Base-by-base conservation (phyloP, 805 yeast genomes). In the Hanseniaspora pseudoguilliermondii region DNA sequence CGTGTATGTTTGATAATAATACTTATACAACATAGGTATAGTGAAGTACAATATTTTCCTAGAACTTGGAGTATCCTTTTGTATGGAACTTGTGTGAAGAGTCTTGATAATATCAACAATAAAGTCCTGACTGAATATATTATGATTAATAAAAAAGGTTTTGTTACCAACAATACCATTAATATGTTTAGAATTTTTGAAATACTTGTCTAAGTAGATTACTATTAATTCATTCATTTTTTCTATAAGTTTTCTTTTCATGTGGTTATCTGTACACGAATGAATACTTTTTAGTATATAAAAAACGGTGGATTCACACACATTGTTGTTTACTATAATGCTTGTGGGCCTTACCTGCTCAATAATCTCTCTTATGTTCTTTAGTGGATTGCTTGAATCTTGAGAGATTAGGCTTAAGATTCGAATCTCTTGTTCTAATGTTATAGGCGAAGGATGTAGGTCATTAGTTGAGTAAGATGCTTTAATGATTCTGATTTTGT, bases 1-100 rank as follows among this genome's bases (percentile, higher is more conserved):
- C 9, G 50, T 46, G n/a, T 53, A 53, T 18, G 47, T 53, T 8
- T 39, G 34, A 29, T 53, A 53, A 16, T 53, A 53, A 21, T 35
- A 53, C 15, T 21, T 44, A 29, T 46, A 53, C n/a, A 53, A 11
- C 13, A 53, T 16, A 5, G 56, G 56, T 23, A 53, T 23, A n/a
- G 56, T 53, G 9, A 13, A 20, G 32, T 46, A 53, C 13, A 53
- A 27, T 13, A 53, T 53, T 5, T 44, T 36, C 5, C 29, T 32
- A 16, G 40, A 20, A 15, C 29, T 23, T 41, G 23, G 29, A 23
- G 7, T 13, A 15, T 41, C 18, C 4, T 15, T 13, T 13, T 23
- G 23, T 23, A 44, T 16, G n/a, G 49, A 20, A 7, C n/a, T n/a
- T 15, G n/a, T 5, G 18, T 46, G 34, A 2, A 46, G 16, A 20